These are phyloP conservation scores for Friedmanniomyces simplex DNA, from an alignment of 495 filamentous ascomycete species.

Conservation along the genomic window DNA sequence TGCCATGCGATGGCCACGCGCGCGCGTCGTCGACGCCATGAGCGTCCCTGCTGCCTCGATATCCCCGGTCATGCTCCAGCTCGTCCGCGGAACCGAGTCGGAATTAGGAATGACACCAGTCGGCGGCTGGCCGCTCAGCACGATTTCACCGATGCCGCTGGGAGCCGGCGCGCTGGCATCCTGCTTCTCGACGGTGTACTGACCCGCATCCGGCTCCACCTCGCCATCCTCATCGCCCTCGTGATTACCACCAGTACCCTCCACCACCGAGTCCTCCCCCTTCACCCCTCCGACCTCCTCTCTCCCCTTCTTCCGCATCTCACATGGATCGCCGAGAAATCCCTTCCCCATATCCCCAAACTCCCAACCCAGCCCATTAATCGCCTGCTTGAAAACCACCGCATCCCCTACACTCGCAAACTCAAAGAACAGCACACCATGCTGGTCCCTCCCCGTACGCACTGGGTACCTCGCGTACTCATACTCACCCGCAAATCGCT, in stretches of 20 bases:
- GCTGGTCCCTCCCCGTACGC: background rate
- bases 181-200: too few species aligned
- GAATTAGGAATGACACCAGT: background rate
- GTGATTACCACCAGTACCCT: background rate
- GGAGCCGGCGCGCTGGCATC: too few species aligned
- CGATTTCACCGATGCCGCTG: too few species aligned
- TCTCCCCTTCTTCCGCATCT: background rate
- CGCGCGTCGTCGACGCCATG: background rate
- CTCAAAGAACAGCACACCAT: slow-evolving; percentile 14
- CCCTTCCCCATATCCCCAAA: slow-evolving; percentile 5
- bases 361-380: background rate
- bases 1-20: background rate
- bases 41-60: background rate
- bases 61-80: too few species aligned
- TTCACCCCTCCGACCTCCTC: background rate
- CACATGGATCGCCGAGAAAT: slow-evolving; percentile 11
- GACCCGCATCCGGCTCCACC: too few species aligned
- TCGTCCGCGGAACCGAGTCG: too few species aligned
- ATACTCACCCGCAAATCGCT: background rate
- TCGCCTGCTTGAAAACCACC: background rate
- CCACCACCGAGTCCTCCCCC: background rate
- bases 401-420: slow-evolving; percentile 11
- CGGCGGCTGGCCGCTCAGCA: too few species aligned
- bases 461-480: background rate
- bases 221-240: background rate